Evolutionary conservation across 2,329 filamentous ascomycete genomes (phyloP), one percentile per base, ranked within the genome.

Genomic region (Venturia carpophila): DNA sequence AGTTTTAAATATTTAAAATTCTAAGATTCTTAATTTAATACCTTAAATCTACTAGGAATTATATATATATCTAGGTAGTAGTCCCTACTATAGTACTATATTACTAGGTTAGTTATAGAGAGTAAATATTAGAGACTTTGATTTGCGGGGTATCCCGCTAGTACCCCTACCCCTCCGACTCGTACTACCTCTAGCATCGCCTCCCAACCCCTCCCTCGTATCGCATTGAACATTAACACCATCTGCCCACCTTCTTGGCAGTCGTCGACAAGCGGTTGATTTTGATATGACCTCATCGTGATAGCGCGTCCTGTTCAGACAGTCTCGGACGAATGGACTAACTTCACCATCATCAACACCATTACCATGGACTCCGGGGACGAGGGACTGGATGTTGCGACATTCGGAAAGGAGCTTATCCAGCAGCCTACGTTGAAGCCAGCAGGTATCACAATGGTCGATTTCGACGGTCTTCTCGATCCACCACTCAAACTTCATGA

Each of bases 401-500:
- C 69, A 30, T 74, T 87, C 65, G 81, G 80, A 68, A 79, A 83
- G 70, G 83, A 84, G 24, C 76, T 87, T 4, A 52, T 60, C n/a
- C 79, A 82, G 1, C 78, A 79, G 15, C 82, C 81, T 27, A 75
- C 77, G 56, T 78, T 79, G 69, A 84, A 84, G 69, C 64, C 77
- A 42, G 80, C 84, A 19, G 77, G 77, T 1, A 80, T 80, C n/a
- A 82, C 79, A 4, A 72, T 72, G 30, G 73, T 86, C 21, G 79
- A 82, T 43, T 94, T 97, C 72, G 87, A 89, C 68, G 88, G 90
- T 47, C 82, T 94, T 63, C 81, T 97, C 42, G 76, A 80, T 24
- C 79, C 83, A 60, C 87, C 89, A 56, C 82, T 97, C 67, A 81
- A 84, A 67, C 84, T 97, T 19, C 89, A 90, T 71, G 92, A 97